These are phyloP conservation scores for Friedmanniomyces simplex DNA, from an alignment of 495 filamentous ascomycete species.

Conservation along the genomic window DNA sequence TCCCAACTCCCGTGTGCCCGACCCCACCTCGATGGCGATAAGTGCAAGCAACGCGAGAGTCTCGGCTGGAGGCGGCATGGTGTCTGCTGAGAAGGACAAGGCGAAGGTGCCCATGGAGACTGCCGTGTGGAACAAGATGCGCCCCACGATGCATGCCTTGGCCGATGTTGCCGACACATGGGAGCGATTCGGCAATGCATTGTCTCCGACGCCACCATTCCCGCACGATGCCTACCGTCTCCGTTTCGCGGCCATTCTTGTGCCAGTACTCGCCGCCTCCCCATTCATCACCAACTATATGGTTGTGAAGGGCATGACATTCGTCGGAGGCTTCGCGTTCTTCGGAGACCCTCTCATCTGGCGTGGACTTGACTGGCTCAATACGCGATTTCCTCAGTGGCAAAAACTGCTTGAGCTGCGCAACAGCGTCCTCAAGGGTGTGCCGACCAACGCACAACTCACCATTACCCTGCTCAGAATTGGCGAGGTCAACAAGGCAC, in stretches of 20 bases:
- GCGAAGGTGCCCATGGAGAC: conserved; percentile 75
- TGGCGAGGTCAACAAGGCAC: conserved; percentile 72
- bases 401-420: conserved; percentile 58
- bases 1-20: conserved; percentile 43
- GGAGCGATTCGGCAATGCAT: conserved; percentile 69
- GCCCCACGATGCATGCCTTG: conserved; percentile 66
- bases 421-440: conserved; percentile 68
- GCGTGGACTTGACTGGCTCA: conserved; percentile 48
- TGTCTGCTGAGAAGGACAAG: conserved; percentile 57
- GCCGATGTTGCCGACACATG: conserved; percentile 67
- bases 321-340: conserved; percentile 60
- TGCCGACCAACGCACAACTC: conserved; percentile 81
- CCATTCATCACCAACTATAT: conserved; percentile 60
- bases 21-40: conserved; percentile 48
- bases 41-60: conserved; percentile 50
- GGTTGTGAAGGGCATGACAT: conserved; percentile 58
- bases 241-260: conserved; percentile 50
- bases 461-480: conserved; percentile 77
- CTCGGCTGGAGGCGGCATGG: conserved; percentile 36
- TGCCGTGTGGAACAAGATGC: conserved; percentile 63
- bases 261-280: conserved; percentile 45
- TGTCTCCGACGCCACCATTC: conserved; percentile 73
- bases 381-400: conserved; percentile 63
- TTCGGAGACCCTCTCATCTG: conserved; percentile 69
- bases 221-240: conserved; percentile 50